Evolutionary conservation across 2,329 filamentous ascomycete genomes (phyloP), one percentile per base, ranked within the genome.

Genomic region (Diaporthe eres): DNA sequence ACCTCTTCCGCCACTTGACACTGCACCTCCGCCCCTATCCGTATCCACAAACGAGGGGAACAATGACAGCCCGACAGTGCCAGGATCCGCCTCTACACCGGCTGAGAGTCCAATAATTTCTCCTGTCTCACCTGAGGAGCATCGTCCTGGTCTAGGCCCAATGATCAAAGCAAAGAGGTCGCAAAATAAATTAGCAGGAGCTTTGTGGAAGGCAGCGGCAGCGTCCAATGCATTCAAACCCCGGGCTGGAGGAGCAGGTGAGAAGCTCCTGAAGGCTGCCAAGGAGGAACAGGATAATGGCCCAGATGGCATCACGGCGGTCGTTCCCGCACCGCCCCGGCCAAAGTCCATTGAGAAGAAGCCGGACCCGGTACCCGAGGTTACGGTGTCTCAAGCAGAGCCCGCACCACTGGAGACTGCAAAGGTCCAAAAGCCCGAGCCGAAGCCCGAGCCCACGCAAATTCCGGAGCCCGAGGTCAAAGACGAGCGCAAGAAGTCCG

Each of bases 141-240:
- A 77, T 9, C 86, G 94, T n/a, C 95, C 95, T 25, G 95, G 95
- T 1, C 88, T 98, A 9, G 95, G 95, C 0, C 95, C 95, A 2
- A 98, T 98, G 96, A 93, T 98, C 80, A 96, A 95, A 84, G 91
- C 93, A 77, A 95, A 94, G 81, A 91, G 90, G 77, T 93, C 92
- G 1, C 92, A 90, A 77, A 89, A 88, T n/a, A 93, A 97, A 74
- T 88, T 97, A 80, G 94, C 94, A 28, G 93, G 91, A 49, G 89
- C 91, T 8, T 91, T 98, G 77, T 94, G 94, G 85, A 97, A 95
- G 83, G 95, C 95, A 34, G 95, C 95, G 0, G 91, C 89, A 74
- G 91, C 93, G 34, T 93, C 92, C 15, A 89, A 83, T 51, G 89
- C 89, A 1, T 98, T 98, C 86, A 97, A 96, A 81, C 96, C 96